Evolutionary conservation across 768 basidiomycete species (phyloP).

Genomic region (Podaxis mareebaensis): DNA sequence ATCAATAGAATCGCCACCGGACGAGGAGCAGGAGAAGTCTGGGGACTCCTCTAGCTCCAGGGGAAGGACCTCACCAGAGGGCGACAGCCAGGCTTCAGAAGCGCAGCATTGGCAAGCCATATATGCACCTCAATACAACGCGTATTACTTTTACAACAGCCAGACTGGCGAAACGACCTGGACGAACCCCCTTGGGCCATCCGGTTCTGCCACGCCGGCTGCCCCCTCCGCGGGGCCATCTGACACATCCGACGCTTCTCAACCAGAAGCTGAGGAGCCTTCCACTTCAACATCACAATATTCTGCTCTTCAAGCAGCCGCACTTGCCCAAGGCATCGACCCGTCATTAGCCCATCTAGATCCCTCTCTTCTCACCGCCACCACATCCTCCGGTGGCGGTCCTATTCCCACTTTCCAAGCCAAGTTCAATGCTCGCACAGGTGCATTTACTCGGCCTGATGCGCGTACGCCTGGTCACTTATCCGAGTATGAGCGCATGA

Average conservation of each 20-base stretch:
- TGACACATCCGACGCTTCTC: conserved; percentile 17
- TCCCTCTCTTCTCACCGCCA: conserved; percentile 54
- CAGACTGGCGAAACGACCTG: conserved; percentile 81
- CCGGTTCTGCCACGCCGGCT: conserved; percentile 17
- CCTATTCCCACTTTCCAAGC: conserved; percentile 56
- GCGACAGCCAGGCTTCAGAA: background rate
- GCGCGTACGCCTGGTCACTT: conserved; percentile 74
- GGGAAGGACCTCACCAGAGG: background rate
- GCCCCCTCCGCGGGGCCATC: conserved; percentile 19
- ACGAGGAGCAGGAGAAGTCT: conserved; percentile 5
- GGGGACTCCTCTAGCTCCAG: background rate
- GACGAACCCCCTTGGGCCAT: conserved; percentile 67
- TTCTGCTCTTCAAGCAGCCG: conserved; percentile 65
- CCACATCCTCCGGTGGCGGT: conserved; percentile 29
- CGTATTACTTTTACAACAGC: conserved; percentile 85
- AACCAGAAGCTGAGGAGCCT: conserved; percentile 11
- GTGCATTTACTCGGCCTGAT: conserved; percentile 66
- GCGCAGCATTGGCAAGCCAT: conserved; percentile 73
- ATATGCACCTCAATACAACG: conserved; percentile 72
- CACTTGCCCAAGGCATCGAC: conserved; percentile 79
- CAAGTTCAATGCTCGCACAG: conserved; percentile 82
- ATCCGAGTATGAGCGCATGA: conserved; percentile 78
- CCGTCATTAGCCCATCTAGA: conserved; percentile 80
- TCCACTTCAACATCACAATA: conserved; percentile 35
- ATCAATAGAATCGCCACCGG: background rate